Base-by-base conservation (phyloP, 1,139 yeast genomes). In the Nakaseomyces delphensis region DNA sequence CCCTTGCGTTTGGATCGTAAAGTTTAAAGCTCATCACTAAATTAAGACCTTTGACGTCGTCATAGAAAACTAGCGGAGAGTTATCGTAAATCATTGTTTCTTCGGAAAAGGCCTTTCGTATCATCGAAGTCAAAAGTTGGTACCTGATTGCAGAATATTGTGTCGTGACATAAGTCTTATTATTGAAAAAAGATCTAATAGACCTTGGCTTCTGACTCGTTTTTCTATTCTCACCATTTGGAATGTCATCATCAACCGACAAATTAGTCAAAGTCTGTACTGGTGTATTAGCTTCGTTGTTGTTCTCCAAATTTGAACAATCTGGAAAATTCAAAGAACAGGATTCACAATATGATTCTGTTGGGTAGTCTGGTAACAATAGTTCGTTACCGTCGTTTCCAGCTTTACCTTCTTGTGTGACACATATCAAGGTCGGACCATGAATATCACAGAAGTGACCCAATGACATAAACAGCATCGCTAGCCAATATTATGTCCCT, bases 361-460 rank as follows among this genome's bases (percentile, higher is more conserved):
- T 55, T 18, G 64, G 60, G 48, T 59, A 59, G 39, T 58, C 49
- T 7, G 57, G 56, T 39, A 63, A 52, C n/a, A 64, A 47, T 21
- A 57, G 40, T 18, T 56, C 58, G 15, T 58, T 55, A 13, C 56
- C 59, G 1, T 45, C 40, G 18, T 46, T 51, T 10, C 50, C 49
- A n/a, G 42, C 42, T 4, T 43, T 37, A n/a, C 55, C 53, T 2
- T 55, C 47, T 54, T 83, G 91, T 0, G 94, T 82, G 53, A 89
- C 83, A 54, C 81, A 63, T n/a, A 85, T 70, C 38, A 80, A 73
- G 14, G 81, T 71, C 0, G 95, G 95, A 0, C 95, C 95, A 57
- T 85, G 95, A 25, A 80, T 70, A 62, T 85, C 95, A 62, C 95
- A 85, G 59, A 84, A 85, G 56, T 84, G 95, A 0, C 87, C 83